Evolutionary conservation across 306 rosid species (phyloP).

Genomic region (Mimosa pudica): DNA sequence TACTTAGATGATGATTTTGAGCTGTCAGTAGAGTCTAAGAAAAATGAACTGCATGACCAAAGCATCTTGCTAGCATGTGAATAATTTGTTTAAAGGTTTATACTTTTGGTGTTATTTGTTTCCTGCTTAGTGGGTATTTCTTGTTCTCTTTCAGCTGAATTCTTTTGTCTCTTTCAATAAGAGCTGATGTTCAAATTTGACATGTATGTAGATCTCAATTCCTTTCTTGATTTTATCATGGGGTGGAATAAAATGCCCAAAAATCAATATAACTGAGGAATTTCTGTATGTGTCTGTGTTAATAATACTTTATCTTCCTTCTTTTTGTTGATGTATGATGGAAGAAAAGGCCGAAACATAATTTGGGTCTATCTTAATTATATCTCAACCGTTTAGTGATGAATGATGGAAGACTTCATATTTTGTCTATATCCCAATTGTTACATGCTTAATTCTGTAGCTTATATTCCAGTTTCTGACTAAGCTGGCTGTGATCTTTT

Average conservation of each 20-base stretch:
- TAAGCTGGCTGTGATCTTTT: not conserved
- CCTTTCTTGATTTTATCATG: constrained; percentile 10
- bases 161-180: not conserved
- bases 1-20: not conserved
- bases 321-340: not conserved
- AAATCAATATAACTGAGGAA: not conserved
- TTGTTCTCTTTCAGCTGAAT: not conserved
- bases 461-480: not conserved
- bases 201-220: not conserved
- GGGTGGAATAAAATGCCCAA: not conserved
- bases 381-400: not conserved
- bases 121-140: not conserved
- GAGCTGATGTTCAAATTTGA: constrained; percentile 3
- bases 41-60: not conserved
- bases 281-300: not conserved
- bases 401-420: constrained; percentile 4
- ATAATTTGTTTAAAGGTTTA: not conserved
- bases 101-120: not conserved
- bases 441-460: constrained; percentile 3
- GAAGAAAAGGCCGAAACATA: not conserved
- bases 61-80: not conserved
- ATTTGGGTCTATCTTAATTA: not conserved
- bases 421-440: not conserved
- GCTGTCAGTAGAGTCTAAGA: not conserved
- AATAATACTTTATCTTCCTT: not conserved